Evolutionary conservation across 2,329 filamentous ascomycete genomes (phyloP), one percentile per base, ranked within the genome.

Genomic region (Pseudogymnoascus sp.): DNA sequence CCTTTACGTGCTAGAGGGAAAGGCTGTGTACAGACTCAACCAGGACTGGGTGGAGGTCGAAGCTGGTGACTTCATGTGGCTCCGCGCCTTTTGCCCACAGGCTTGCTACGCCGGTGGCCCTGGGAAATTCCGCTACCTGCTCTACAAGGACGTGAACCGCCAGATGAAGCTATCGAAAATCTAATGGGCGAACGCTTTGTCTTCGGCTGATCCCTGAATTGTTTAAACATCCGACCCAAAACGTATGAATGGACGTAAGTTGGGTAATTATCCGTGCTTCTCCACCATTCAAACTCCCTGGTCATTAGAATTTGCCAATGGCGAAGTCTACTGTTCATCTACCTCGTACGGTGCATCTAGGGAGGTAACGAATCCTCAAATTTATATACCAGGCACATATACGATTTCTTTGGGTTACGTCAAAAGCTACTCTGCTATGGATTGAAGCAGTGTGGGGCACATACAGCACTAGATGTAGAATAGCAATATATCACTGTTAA

Each of bases 51-150:
- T 58, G 2, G 57, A 58, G 28, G 57, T 58, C 2, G 57, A 58
- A 18, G 57, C 57, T 39, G 57, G 57, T n/a, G 57, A 58, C 37
- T 58, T 58, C 57, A 58, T 58, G 57, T 58, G 57, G 57, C 6
- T 58, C 4, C 57, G 57, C 20, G 57, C 57, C 37, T 58, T 58
- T 4, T 58, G 57, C 57, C 57, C 57, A 1, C 57, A 58, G 15
- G 57, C 57, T 5, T 58, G 57, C 15, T 58, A 58, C 11, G 57
- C 57, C 0, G 57, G 57, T 38, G 57, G 57, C 30, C 57, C 57
- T 38, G 57, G 57, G 37, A 58, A 58, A 30, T 58, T 58, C 57
- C 57, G 57, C 30, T 58, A 58, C 15, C 22, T 58, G 57, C 57
- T 58, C 14, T 58, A 58, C 57, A 58, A 58, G 57, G 57, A 58